phyloP scores from a whole-genome alignment of 768 basidiomycete genomes.

The Tremella yokohamensis region DNA sequence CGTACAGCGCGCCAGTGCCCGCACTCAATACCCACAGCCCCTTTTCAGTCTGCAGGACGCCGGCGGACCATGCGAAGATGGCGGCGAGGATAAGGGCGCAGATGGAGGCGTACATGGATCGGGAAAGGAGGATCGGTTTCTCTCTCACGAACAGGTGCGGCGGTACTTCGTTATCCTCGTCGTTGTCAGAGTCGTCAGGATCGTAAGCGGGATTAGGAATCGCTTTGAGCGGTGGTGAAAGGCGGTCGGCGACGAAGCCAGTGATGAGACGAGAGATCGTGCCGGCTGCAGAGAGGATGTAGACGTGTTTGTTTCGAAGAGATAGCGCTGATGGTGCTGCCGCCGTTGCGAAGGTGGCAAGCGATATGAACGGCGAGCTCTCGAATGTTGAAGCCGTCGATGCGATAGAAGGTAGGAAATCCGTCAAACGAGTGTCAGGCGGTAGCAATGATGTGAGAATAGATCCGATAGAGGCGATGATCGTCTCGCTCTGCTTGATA shows the following conservation, averaged over 20 bases:
- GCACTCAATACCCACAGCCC: conserved; percentile 45
- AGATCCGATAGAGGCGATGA: conserved; percentile 48
- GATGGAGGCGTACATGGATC: conserved; percentile 41
- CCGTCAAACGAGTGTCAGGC: no score
- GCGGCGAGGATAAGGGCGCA: conserved; percentile 33
- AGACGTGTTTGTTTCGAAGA: conserved; percentile 48
- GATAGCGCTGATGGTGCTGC: conserved; percentile 20
- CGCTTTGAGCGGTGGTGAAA: conserved; percentile 34
- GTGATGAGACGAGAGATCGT: conserved; percentile 44
- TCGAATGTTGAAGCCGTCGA: conserved; percentile 2
- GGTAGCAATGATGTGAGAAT: conserved; percentile 37
- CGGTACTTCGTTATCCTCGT: conserved; percentile 19
- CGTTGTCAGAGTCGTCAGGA: background rate
- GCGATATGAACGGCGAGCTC: conserved; percentile 3
- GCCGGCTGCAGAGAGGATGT: conserved; percentile 43
- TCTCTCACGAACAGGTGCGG: conserved; percentile 34
- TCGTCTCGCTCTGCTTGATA: conserved; percentile 41
- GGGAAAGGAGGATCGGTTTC: conserved; percentile 19
- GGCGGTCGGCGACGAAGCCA: conserved; percentile 43
- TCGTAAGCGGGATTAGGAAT: conserved; percentile 20
- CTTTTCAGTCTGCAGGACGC: conserved; percentile 28
- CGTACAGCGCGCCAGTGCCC: conserved; percentile 46
- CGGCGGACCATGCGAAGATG: conserved; percentile 39
- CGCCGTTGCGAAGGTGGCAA: conserved; percentile 5
- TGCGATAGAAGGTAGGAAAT: conserved; percentile 31